Evolutionary conservation across 768 basidiomycete genomes (phyloP).

Genomic region (Agrocybe pediades): DNA sequence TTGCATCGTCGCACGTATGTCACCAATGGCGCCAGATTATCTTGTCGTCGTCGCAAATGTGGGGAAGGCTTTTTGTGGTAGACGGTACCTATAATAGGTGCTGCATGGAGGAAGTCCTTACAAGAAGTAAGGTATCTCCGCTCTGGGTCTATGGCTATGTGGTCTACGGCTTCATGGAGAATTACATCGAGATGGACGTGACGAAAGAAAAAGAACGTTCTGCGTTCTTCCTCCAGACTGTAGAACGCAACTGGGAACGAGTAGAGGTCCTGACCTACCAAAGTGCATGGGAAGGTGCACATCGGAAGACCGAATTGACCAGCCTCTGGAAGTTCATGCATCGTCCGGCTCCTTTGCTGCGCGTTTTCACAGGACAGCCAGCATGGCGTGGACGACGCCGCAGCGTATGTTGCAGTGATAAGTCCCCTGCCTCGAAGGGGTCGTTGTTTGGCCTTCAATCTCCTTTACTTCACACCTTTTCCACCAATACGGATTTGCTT

Average conservation of each 20-base stretch:
- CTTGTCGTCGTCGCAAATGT: not conserved
- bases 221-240: not conserved
- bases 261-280: not conserved
- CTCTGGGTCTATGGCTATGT: not conserved
- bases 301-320: too few species aligned
- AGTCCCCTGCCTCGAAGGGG: too few species aligned
- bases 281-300: not conserved
- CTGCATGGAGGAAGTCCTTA: not conserved
- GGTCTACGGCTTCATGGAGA: too few species aligned
- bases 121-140: not conserved
- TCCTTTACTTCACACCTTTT: too few species aligned
- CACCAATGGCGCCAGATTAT: not conserved
- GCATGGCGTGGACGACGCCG: too few species aligned
- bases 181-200: not conserved
- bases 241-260: not conserved
- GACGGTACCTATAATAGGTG: not conserved
- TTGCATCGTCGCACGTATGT: not conserved
- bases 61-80: not conserved
- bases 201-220: too few species aligned
- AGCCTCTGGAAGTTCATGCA: not conserved
- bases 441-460: too few species aligned
- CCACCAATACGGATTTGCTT: too few species aligned
- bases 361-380: not conserved
- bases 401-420: too few species aligned
- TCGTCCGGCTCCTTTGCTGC: not conserved